These are phyloP conservation scores for Jackrogersella multiformis DNA, from an alignment of 495 filamentous ascomycete genomes.

Conservation along the genomic window DNA sequence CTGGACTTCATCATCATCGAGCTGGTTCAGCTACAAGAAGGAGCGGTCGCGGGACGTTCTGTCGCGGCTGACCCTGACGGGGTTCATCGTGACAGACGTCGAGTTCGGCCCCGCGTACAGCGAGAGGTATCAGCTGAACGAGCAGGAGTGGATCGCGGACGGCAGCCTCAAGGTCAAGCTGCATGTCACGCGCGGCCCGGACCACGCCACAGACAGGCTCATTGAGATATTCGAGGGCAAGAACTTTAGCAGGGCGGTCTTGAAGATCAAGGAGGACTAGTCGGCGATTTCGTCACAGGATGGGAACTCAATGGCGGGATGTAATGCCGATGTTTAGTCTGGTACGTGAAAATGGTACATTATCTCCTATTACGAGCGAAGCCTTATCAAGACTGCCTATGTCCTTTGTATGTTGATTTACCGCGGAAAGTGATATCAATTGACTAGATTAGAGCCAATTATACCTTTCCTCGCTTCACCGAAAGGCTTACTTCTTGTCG, in stretches of 20 bases:
- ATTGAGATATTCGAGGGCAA: slow-evolving; percentile 82
- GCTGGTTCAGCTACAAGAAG: slow-evolving; percentile 74
- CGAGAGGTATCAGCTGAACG: slow-evolving; percentile 79
- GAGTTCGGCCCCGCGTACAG: slow-evolving; percentile 74
- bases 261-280: slow-evolving; percentile 67
- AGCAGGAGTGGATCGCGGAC: slow-evolving; percentile 84
- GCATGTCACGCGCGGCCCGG: slow-evolving; percentile 79
- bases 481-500: too few relatives aligned
- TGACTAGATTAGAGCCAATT: too few relatives aligned
- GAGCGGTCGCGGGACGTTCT: slow-evolving; percentile 74
- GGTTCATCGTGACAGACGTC: slow-evolving; percentile 74
- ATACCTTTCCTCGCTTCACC: too few relatives aligned
- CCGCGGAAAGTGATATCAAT: too few relatives aligned
- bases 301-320: neutral
- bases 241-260: slow-evolving; percentile 92
- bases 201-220: slow-evolving; percentile 78
- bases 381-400: too few relatives aligned
- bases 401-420: too few relatives aligned
- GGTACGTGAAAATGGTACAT: too few relatives aligned
- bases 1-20: slow-evolving; percentile 71
- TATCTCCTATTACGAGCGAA: too few relatives aligned
- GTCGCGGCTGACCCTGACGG: slow-evolving; percentile 65
- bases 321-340: too few relatives aligned
- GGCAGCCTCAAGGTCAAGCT: slow-evolving; percentile 79
- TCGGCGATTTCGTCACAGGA: neutral